Evolutionary conservation across 768 basidiomycete genomes (phyloP).

Genomic region (Hypsizygus marmoreus): DNA sequence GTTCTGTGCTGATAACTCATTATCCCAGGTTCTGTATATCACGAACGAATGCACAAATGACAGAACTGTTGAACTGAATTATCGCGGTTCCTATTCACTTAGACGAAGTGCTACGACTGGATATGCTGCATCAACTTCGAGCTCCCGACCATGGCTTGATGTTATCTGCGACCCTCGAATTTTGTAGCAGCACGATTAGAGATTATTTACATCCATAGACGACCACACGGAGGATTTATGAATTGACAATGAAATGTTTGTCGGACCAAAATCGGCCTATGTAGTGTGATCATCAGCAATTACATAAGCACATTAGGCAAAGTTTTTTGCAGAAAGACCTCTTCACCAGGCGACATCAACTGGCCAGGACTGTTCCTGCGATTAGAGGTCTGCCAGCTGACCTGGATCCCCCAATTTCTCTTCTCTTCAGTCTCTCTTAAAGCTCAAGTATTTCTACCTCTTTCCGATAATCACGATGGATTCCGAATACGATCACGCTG

Average conservation of each 20-base stretch:
- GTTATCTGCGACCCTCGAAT: no score
- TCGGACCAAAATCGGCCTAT: no score
- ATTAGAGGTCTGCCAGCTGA: constrained; percentile 11
- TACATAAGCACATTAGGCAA: constrained; percentile 18
- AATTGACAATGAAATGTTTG: no score
- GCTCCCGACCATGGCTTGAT: no score
- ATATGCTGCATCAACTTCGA: no score
- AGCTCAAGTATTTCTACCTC: constrained; percentile 16
- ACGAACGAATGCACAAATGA: no score
- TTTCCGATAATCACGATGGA: constrained; percentile 44
- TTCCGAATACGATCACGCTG: constrained; percentile 38
- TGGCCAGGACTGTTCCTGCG: constrained; percentile 18
- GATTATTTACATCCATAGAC: no score
- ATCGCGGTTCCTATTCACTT: no score
- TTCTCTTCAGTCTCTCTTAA: constrained; percentile 16
- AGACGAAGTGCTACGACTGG: no score
- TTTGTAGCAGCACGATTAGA: no score
- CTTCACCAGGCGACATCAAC: constrained; percentile 28
- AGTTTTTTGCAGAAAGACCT: constrained; percentile 16
- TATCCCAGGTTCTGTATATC: neutral
- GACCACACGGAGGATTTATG: no score
- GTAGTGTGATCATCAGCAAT: constrained; percentile 9
- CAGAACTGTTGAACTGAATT: no score
- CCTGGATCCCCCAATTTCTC: constrained; percentile 12
- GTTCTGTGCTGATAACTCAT: neutral